Evolutionary conservation across 805 yeast species (phyloP), one percentile per base, ranked within the genome.

Genomic region (Barnettozyma siamensis): DNA sequence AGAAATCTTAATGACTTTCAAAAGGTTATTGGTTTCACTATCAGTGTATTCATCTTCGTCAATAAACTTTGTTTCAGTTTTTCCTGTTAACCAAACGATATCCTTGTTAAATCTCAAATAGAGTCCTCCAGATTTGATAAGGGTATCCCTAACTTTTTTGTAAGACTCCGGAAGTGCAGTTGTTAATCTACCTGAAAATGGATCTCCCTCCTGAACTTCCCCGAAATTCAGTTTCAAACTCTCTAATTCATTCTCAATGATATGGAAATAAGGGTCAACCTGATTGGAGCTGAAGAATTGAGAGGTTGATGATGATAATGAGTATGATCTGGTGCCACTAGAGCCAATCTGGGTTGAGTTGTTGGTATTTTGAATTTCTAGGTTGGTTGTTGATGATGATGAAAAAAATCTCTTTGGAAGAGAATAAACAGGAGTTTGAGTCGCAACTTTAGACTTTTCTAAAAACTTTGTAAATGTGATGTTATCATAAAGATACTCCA

Each of bases 401-500:
- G 55, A 47, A 40, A 51, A 58, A 8, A 53, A 46, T 33, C 54
- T 43, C 35, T 43, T 54, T 5, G 59, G 55, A 5, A 54, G 33
- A 5, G 47, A 35, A 27, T 42, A 54, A 7, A 40, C 31, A 5
- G 42, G 16, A n/a, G 23, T 40, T 13, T 33, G 47, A 13, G 40
- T 19, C 11, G 37, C 38, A 2, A 45, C 35, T 21, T 67, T 73
- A n/a, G 63, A 64, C 15, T 64, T 66, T 29, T 69, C 73, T 7
- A 70, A 64, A 46, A 83, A 80, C 17, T 81, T 83, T 5, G 76
- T 60, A 40, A 70, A 70, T 0, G 80, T 76, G 35, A 82, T 75
- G 55, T 84, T 84, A 50, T 83, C 89, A 52, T 70, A 84, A 46
- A 73, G 74, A 54, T 82, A 83, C 37, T 70, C 74, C 35, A 74